Percentiles rank a stretch among this genome's conserved stretches.
Conservation (phyloP, 2,329 filamentous ascomycete species). For the Cercospora sp. region DNA sequence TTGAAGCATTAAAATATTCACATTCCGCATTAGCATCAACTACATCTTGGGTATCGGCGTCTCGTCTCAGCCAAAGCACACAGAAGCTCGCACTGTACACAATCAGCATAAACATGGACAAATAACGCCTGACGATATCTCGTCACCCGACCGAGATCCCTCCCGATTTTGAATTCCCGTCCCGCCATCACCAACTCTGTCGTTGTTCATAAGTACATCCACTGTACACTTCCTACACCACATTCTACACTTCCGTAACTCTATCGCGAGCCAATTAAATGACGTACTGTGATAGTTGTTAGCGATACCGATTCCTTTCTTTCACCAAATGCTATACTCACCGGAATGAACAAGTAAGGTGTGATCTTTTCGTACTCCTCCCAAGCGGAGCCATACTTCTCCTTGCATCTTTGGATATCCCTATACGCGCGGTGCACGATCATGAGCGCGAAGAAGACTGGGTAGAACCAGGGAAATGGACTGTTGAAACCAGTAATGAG, state of each 20-base stretch:
- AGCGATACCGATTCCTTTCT: not conserved
- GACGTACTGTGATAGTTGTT: slow-evolving; percentile 24
- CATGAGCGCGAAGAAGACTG: slow-evolving; percentile 76
- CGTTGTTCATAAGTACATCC: slow-evolving; percentile 1
- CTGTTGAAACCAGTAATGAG: slow-evolving; percentile 78
- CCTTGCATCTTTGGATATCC: slow-evolving; percentile 72
- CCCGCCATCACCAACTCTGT: not conserved
- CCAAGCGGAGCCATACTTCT: slow-evolving; percentile 82
- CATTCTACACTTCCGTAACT: not conserved
- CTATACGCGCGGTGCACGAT: slow-evolving; percentile 74
- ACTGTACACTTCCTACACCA: not conserved
- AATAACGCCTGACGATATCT: not conserved
- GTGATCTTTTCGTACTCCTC: slow-evolving; percentile 75
- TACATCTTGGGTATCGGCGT: slow-evolving; percentile 6
- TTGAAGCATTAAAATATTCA: not conserved
- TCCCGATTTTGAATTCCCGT: not conserved
- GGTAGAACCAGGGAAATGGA: slow-evolving; percentile 89
- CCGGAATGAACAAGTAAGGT: slow-evolving; percentile 81
- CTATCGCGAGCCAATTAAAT: slow-evolving; percentile 15
- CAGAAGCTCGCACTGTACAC: slow-evolving; percentile 9
- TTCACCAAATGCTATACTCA: slow-evolving; percentile 25
- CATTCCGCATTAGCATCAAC: slow-evolving; percentile 2
- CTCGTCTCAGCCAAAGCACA: slow-evolving; percentile 1
- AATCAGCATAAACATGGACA: not conserved
- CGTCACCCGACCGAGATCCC: not conserved